Conservation (phyloP, 495 filamentous ascomycete genomes). For the Lepraria neglecta region DNA sequence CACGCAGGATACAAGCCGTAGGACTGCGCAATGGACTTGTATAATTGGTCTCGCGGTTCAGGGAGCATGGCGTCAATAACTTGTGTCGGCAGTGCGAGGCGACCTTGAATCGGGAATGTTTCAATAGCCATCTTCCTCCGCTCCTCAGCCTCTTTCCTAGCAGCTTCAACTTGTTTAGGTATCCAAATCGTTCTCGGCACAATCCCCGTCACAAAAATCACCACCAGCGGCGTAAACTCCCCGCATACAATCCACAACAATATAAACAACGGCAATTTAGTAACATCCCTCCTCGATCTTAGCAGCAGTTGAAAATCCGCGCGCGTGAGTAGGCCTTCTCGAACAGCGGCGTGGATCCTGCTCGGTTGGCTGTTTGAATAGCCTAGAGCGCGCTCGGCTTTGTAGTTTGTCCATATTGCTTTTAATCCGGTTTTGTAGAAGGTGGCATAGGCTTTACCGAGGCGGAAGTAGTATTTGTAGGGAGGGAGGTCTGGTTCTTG, state of each 20-base stretch:
- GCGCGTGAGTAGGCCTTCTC: conserved; percentile 42
- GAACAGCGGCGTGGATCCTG: conserved; percentile 29
- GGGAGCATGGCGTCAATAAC: neutral
- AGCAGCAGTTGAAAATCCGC: conserved; percentile 58
- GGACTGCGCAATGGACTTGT: conserved; percentile 28
- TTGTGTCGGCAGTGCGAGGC: neutral
- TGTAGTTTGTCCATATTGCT: conserved; percentile 55
- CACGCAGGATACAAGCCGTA: conserved; percentile 42
- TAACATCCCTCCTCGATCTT: conserved; percentile 61
- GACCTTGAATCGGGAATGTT: neutral
- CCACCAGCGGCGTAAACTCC: conserved; percentile 73
- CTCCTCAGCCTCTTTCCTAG: conserved; percentile 45
- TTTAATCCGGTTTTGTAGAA: conserved; percentile 87
- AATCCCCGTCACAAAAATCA: conserved; percentile 58
- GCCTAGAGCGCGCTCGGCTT: conserved; percentile 34
- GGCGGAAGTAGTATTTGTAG: conserved; percentile 32
- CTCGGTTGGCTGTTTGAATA: conserved; percentile 34
- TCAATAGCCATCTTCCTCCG: conserved; percentile 28
- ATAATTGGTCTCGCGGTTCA: conserved; percentile 29
- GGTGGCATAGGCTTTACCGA: conserved; percentile 44
- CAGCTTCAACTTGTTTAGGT: conserved; percentile 60
- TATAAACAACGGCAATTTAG: conserved; percentile 67
- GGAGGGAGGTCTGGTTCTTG: conserved; percentile 14
- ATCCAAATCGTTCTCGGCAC: conserved; percentile 78
- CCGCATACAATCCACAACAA: conserved; percentile 69